A percentile compares a stretch with the other conserved stretches of the same genome.
Conservation (phyloP, 139 green algal species). For the Raphidocelis subcapitata region DNA sequence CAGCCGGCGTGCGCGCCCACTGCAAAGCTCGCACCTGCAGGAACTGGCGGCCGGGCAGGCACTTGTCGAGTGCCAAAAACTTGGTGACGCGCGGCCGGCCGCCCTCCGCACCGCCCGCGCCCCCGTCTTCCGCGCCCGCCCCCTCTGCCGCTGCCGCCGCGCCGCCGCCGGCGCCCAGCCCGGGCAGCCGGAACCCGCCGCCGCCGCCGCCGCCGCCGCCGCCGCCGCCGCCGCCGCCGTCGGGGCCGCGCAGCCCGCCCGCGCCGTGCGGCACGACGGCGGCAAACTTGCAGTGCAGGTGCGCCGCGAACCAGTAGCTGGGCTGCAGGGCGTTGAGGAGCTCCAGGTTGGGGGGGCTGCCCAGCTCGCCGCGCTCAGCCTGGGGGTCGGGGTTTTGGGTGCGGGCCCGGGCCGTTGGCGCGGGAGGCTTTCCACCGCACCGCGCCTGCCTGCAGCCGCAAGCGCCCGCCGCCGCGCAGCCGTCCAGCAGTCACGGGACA, state of each 20-base stretch:
- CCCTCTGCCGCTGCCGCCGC: constrained; percentile 3
- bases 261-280: constrained; percentile 76
- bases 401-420: background rate
- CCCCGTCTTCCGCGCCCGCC: background rate
- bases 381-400: background rate
- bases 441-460: no score
- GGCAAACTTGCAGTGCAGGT: constrained; percentile 96
- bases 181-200: background rate
- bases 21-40: constrained; percentile 71
- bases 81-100: constrained; percentile 43
- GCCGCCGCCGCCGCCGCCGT: background rate
- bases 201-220: background rate
- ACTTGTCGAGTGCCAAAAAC: constrained; percentile 98
- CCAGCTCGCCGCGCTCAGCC: constrained; percentile 53
- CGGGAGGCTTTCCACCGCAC: no score
- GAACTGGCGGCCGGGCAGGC: constrained; percentile 89
- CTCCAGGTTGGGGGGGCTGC: constrained; percentile 63
- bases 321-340: constrained; percentile 79
- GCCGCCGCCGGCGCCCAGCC: background rate
- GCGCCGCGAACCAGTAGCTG: constrained; percentile 92
- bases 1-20: background rate
- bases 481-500: no score
- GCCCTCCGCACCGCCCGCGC: background rate
- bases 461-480: no score
- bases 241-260: background rate